Evolutionary conservation across 2,329 filamentous ascomycete species (phyloP), one percentile per base, ranked within the genome.

Genomic region (Botryotinia narcissicola): DNA sequence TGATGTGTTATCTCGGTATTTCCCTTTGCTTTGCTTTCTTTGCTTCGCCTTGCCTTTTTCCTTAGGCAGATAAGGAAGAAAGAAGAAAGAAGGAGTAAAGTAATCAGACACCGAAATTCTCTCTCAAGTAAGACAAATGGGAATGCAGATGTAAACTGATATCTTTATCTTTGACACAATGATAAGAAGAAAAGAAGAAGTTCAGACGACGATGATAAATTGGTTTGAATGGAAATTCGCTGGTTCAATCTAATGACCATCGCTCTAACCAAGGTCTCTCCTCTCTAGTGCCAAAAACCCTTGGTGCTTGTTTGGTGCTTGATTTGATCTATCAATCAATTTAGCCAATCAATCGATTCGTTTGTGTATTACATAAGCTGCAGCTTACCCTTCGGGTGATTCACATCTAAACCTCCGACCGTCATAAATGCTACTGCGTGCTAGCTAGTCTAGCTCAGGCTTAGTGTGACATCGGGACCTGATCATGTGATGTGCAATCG

Each of bases 391-490:
- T 37, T 46, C 57, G 48, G 68, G 42, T 46, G 59, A 70, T 60
- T 60, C 59, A 46, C 51, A 46, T 40, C 35, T 59, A 57, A 57
- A 70, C 37, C 40, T 46, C 67, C 67, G 54, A 70, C 42, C 35
- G 8, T 37, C 37, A 29, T 42, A 48, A 69, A 32, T 22, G 25
- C 51, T 9, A 22, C 37, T 44, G n/a, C 29, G 20, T n/a, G 40
- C 29, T 6, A 35, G 37, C n/a, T 46, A 46, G 29, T 46, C 29
- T n/a, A 7, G 7, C 16, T 46, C 4, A 25, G n/a, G n/a, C 51
- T 32, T 37, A n/a, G 32, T 61, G 18, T n/a, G 44, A 5, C 0
- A 35, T 66, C 1, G 9, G 3, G 29, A 5, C 6, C 4, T 1
- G 1, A n/a, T 22, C 64, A 67, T 54, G 64, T 67, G 64, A 67